A percentile compares a stretch with the other conserved stretches of the same genome.
Conservation (phyloP, 1,139 yeast genomes). For the Geotrichum siamense region DNA sequence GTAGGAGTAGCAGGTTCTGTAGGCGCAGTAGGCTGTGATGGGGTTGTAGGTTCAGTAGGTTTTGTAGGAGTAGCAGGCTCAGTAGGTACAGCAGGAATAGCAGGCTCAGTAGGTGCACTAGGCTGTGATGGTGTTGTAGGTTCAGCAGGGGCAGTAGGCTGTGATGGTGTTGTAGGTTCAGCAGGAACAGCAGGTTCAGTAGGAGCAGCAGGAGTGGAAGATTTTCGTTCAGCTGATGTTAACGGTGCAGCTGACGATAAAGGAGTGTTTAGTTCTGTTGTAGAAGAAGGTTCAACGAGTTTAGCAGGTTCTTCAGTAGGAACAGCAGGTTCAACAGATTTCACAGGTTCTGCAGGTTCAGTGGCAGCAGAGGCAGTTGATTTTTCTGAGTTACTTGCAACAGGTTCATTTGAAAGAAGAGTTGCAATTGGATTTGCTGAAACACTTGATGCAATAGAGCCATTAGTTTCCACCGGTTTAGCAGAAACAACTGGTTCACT, state of each 20-base stretch:
- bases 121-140: not conserved
- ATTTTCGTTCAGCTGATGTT: not conserved
- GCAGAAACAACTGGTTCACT: conserved; percentile 6
- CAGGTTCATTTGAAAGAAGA: no score
- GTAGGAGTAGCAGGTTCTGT: not conserved
- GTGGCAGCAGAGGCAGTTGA: not conserved
- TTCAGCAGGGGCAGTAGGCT: not conserved
- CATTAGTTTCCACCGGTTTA: no score
- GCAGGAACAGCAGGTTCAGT: not conserved
- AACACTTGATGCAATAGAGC: no score
- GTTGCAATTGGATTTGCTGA: no score
- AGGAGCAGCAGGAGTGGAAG: conserved; percentile 6
- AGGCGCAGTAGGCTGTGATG: conserved; percentile 2
- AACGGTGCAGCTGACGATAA: not conserved
- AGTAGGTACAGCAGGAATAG: not conserved
- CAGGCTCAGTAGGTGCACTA: conserved; percentile 3
- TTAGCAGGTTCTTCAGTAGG: conserved; percentile 1
- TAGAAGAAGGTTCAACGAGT: not conserved
- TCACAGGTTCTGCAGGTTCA: conserved; percentile 3
- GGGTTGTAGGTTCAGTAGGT: not conserved
- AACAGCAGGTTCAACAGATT: conserved; percentile 1
- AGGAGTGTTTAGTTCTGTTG: not conserved
- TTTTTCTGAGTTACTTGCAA: no score
- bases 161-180: conserved; percentile 3
- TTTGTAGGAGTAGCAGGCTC: conserved; percentile 2